phyloP scores from a whole-genome alignment of 1,139 yeast genomes.

The Blastobotrys petasosporus region DNA sequence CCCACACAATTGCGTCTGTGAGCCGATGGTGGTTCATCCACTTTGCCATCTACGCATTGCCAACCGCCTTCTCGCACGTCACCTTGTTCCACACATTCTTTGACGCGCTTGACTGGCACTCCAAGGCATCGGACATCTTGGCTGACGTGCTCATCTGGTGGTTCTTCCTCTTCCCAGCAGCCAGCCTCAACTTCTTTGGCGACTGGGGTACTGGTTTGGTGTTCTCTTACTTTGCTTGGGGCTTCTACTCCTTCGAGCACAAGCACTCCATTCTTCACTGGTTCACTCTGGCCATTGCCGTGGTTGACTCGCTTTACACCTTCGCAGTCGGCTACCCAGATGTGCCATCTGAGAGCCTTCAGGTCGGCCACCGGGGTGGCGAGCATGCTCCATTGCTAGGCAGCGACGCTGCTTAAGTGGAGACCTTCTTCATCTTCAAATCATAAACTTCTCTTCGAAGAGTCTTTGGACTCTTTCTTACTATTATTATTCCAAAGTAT shows the following conservation, averaged over 20 bases:
- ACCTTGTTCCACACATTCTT: constrained; percentile 84
- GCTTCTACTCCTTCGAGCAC: constrained; percentile 4
- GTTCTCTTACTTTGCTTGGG: constrained; percentile 34
- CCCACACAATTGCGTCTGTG: constrained; percentile 41
- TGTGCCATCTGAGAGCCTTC: constrained; percentile 7
- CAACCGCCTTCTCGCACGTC: constrained; percentile 67
- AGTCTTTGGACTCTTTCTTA: background rate
- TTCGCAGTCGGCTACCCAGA: constrained; percentile 15
- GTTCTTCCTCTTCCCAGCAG: constrained; percentile 58
- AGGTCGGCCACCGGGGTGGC: constrained; percentile 6
- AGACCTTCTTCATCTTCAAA: background rate
- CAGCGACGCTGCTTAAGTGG: constrained; percentile 4
- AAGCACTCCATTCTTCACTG: constrained; percentile 13
- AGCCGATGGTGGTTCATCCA: constrained; percentile 54
- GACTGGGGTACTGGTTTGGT: constrained; percentile 70
- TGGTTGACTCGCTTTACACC: constrained; percentile 9
- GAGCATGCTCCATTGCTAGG: constrained; percentile 15
- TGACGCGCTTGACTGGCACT: constrained; percentile 42
- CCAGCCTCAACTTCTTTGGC: constrained; percentile 51
- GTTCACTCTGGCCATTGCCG: constrained; percentile 12
- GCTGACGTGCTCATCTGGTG: constrained; percentile 77
- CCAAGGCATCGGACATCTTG: constrained; percentile 54
- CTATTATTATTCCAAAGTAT: background rate
- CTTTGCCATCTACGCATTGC: constrained; percentile 60
- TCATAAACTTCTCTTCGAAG: background rate